A percentile compares a stretch with the other conserved stretches of the same genome.
Evolutionary conservation across 2,329 filamentous ascomycete species (phyloP).

Genomic region (Cladosporium austrohemisphaericum): DNA sequence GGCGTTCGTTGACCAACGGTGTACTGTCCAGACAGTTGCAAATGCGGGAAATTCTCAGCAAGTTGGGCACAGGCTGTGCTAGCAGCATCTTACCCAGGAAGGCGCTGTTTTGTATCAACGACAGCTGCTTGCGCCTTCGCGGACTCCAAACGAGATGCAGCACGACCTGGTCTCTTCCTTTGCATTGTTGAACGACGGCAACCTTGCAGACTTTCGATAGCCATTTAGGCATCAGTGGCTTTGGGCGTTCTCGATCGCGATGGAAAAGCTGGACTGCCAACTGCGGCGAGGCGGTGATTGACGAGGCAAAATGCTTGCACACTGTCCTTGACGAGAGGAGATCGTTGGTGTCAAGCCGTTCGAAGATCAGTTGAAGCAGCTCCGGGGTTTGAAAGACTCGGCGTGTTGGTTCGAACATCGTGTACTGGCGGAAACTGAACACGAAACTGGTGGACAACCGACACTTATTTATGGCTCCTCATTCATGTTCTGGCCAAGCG

Average conservation of each 20-base stretch:
- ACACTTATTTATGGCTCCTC: neutral
- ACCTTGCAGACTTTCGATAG: neutral
- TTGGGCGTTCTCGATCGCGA: neutral
- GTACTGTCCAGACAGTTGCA: neutral
- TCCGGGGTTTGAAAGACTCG: neutral
- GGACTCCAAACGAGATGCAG: neutral
- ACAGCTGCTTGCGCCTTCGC: neutral
- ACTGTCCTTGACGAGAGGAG: neutral
- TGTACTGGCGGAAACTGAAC: neutral
- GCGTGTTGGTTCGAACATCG: neutral
- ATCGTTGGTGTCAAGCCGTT: neutral
- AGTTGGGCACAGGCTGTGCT: neutral
- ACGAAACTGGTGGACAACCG: neutral
- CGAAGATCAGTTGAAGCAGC: neutral
- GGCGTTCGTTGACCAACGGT: neutral
- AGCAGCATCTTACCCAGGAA: neutral
- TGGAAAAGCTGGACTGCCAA: neutral
- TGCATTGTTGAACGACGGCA: neutral
- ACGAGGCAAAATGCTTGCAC: neutral
- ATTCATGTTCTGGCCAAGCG: neutral
- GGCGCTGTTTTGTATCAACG: neutral
- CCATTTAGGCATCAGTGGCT: neutral
- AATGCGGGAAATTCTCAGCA: neutral
- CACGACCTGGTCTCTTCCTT: neutral
- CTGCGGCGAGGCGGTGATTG: neutral